Evolutionary conservation across 176 grass and related monocot species (phyloP).

Genomic region (Zoysia japonica): DNA sequence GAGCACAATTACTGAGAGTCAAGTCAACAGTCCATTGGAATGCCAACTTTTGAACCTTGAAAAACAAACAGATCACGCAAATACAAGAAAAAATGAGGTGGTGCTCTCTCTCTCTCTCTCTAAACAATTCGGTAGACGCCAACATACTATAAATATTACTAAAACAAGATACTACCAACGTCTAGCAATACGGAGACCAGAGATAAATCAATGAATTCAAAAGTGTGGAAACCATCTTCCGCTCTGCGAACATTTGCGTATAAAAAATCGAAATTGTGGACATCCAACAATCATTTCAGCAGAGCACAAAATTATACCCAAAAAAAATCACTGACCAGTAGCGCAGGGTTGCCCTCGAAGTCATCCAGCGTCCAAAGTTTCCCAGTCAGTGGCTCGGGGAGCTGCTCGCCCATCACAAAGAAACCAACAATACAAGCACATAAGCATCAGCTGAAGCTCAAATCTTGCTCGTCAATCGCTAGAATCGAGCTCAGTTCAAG

Average conservation of each 20-base stretch:
- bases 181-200: too few relatives aligned
- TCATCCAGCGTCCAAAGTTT: constrained; percentile 82
- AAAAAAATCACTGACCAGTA: constrained; percentile 52
- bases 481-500: neutral
- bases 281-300: neutral
- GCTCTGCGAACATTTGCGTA: neutral
- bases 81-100: too few relatives aligned
- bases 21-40: too few relatives aligned
- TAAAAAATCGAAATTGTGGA: neutral
- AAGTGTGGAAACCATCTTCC: too few relatives aligned
- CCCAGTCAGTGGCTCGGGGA: constrained; percentile 75
- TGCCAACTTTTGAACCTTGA: too few relatives aligned
- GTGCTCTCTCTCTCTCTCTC: too few relatives aligned
- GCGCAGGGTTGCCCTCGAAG: constrained; percentile 66
- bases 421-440: neutral
- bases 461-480: neutral
- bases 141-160: too few relatives aligned
- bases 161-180: too few relatives aligned
- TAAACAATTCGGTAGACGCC: too few relatives aligned
- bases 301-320: neutral
- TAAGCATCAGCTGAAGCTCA: neutral
- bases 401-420: constrained; percentile 40
- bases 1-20: too few relatives aligned
- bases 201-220: too few relatives aligned
- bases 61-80: too few relatives aligned